Evolutionary conservation across 257 asterid genomes (phyloP).

Genomic region (Eustoma russellianum): DNA sequence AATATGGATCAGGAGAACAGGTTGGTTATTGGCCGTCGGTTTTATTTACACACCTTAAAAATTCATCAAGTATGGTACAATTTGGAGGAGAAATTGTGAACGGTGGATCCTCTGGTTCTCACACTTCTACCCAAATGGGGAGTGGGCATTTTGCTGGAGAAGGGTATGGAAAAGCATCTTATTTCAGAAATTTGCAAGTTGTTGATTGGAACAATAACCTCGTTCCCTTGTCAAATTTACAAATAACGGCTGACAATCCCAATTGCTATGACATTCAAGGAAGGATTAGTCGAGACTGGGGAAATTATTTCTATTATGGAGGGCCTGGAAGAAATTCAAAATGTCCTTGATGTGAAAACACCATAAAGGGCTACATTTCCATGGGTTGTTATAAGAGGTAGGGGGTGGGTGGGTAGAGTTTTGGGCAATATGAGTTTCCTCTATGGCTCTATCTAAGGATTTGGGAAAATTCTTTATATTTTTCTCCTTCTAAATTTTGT

Average conservation of each 20-base stretch:
- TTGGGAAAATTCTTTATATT: too few relatives aligned
- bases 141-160: conserved; percentile 49
- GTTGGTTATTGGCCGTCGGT: conserved; percentile 49
- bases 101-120: conserved; percentile 22
- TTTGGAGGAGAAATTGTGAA: conserved; percentile 51
- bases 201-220: conserved; percentile 50
- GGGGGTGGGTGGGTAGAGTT: too few relatives aligned
- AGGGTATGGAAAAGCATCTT: conserved; percentile 47
- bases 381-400: background rate
- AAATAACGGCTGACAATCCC: conserved; percentile 37
- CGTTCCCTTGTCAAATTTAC: conserved; percentile 31
- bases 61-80: conserved; percentile 44
- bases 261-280: conserved; percentile 43
- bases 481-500: too few relatives aligned
- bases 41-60: conserved; percentile 30
- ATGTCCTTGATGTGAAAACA: conserved; percentile 24
- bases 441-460: too few relatives aligned
- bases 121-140: conserved; percentile 53
- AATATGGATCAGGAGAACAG: conserved; percentile 35
- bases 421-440: background rate
- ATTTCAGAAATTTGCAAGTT: conserved; percentile 38
- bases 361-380: background rate
- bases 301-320: conserved; percentile 48
- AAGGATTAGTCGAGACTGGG: conserved; percentile 40
- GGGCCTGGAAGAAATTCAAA: conserved; percentile 48